Evolutionary conservation across 140 eudicot species (phyloP), one percentile per base, ranked within the genome.

Genomic region (Flaveria floridana): DNA sequence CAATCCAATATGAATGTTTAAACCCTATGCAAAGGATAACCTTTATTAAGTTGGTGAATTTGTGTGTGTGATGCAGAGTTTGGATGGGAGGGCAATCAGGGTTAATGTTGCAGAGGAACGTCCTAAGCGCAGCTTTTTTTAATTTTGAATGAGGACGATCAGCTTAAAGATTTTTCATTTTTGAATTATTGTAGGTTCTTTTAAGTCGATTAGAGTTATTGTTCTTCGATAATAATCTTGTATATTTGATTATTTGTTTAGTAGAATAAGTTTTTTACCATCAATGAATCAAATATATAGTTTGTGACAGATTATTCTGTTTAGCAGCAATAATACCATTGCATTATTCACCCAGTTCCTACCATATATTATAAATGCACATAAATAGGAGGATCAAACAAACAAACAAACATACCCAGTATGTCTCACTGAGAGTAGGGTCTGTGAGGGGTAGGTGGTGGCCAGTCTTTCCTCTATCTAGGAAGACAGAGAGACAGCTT

Each of bases 71-170:
- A 12, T 89, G 82, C 96, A 92, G 97, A 72, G 55, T 44, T 72
- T 92, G 82, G 91, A 84, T 13, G 97, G 97, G 75, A 92, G 97
- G 74, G 77, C 87, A 20, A 82, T 92, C 77, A 80, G 81, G 80
- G 97, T 89, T 72, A 92, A 86, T 19, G 85, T 84, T 62, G 97
- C 97, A 4, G 88, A 89, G 70, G 95, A 80, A 28, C 84, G 84
- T 23, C 80, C 84, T 18, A 80, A 68, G 71, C 84, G 76, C 20
- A 47, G 72, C 76, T 80, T 80, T 72, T 80, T 80, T 71, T 78
- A 55, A 78, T 20, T 71, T 63, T 71, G 65, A 13, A 25, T 2
- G 52, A 26, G 44, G 44, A 30, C 37, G 6, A 42, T 30, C 19
- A 26, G 71, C 57, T 50, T 61, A 23, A 37, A 62, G 59, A 47